phyloP scores from a whole-genome alignment of 2,329 filamentous ascomycete genomes.

The Stemphylium beticola region DNA sequence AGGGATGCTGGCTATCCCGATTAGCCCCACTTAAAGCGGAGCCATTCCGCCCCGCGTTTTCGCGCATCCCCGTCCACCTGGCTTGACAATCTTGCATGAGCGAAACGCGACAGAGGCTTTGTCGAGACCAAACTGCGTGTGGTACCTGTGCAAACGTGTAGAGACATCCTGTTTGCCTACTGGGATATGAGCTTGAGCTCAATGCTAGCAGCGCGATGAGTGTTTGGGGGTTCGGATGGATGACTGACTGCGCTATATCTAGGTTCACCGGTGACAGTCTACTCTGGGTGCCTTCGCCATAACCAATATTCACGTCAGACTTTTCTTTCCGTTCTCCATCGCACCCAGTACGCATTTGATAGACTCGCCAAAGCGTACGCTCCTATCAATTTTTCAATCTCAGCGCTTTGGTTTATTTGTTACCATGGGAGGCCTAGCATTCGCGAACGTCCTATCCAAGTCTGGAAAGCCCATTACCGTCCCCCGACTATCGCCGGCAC shows the following conservation, averaged over 20 bases:
- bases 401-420: not conserved
- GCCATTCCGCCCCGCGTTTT: conserved; percentile 12
- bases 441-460: conserved; percentile 34
- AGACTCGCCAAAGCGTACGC: too few species aligned
- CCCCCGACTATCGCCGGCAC: conserved; percentile 67
- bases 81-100: not conserved
- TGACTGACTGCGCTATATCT: not conserved
- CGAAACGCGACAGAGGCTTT: not conserved
- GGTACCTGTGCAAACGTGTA: too few species aligned
- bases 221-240: not conserved
- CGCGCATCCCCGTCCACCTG: not conserved
- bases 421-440: conserved; percentile 67
- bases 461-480: conserved; percentile 59
- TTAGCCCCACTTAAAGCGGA: conserved; percentile 16
- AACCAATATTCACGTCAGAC: not conserved
- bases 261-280: not conserved
- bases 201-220: not conserved
- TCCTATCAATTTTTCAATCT: not conserved
- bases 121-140: too few species aligned
- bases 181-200: too few species aligned
- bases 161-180: too few species aligned
- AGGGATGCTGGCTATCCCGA: conserved; percentile 13
- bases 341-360: too few species aligned
- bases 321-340: too few species aligned
- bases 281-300: not conserved